Conservation (phyloP, 208 protist species). For the Leishmania major region DNA sequence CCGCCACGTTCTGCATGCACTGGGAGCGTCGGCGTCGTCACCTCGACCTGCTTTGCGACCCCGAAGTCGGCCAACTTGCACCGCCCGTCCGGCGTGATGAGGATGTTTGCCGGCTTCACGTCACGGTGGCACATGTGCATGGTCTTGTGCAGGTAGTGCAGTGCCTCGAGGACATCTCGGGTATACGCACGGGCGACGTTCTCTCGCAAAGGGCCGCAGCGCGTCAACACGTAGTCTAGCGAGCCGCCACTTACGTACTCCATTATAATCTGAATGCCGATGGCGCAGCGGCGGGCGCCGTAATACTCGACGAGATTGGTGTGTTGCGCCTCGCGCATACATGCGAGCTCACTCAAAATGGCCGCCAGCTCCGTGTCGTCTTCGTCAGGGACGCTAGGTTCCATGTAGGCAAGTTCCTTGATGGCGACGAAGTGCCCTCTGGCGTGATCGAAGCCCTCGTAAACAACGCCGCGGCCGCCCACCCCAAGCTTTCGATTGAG, state of each 20-base stretch:
- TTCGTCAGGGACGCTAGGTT: conserved; percentile 26
- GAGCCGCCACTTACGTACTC: conserved; percentile 89
- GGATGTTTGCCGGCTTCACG: conserved; percentile 91
- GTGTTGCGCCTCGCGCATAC: conserved; percentile 77
- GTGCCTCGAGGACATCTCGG: conserved; percentile 72
- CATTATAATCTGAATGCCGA: conserved; percentile 89
- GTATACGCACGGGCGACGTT: conserved; percentile 74
- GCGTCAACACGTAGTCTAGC: conserved; percentile 68
- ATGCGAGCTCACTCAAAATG: conserved; percentile 75
- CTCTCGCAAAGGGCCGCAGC: conserved; percentile 68
- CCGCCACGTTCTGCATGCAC: neutral
- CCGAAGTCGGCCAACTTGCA: conserved; percentile 93
- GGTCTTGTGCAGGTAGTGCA: conserved; percentile 83
- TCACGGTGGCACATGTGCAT: conserved; percentile 90
- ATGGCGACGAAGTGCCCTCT: conserved; percentile 85
- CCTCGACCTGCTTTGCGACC: conserved; percentile 62
- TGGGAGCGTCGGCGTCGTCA: conserved; percentile 6
- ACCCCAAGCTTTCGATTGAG: conserved; percentile 79
- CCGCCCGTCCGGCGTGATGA: conserved; percentile 80
- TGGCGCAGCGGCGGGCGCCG: conserved; percentile 64
- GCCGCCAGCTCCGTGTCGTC: conserved; percentile 32
- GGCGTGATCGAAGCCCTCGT: conserved; percentile 84
- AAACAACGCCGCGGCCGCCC: conserved; percentile 79
- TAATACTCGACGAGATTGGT: conserved; percentile 85
- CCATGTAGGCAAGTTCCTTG: conserved; percentile 82